Conservation (phyloP, 2,329 filamentous ascomycete species). For the Claviceps capensis region DNA sequence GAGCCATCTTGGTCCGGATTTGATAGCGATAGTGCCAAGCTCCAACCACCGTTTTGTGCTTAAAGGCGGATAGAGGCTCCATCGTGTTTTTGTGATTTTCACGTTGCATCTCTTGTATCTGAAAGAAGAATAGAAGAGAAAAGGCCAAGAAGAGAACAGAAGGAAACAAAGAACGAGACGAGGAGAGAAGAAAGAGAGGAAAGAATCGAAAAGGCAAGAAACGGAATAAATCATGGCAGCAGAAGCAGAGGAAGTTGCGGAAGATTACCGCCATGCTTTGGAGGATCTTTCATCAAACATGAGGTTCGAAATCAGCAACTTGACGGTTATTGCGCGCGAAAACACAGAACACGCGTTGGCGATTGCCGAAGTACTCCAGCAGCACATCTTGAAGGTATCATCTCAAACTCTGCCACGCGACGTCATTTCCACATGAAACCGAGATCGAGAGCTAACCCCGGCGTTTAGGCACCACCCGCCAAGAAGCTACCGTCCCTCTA, state of each 20-base stretch:
- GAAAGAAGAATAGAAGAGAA: background rate
- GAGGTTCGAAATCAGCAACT: constrained; percentile 89
- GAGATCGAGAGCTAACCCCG: constrained; percentile 22
- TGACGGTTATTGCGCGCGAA: constrained; percentile 95
- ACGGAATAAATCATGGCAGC: constrained; percentile 29
- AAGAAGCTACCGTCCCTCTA: constrained; percentile 95
- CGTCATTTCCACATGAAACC: background rate
- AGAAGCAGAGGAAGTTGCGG: constrained; percentile 70
- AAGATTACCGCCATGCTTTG: constrained; percentile 87
- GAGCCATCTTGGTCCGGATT: constrained; percentile 1
- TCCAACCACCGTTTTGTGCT: background rate
- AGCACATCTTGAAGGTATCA: constrained; percentile 82
- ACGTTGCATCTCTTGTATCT: constrained; percentile 2
- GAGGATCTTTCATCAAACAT: constrained; percentile 86
- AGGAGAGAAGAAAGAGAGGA: background rate
- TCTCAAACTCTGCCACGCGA: background rate
- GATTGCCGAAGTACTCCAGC: constrained; percentile 79
- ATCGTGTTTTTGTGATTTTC: constrained; percentile 1
- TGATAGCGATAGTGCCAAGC: constrained; percentile 3
- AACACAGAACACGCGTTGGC: constrained; percentile 91
- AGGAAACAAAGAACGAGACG: background rate
- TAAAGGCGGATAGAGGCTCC: constrained; percentile 1
- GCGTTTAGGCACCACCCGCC: constrained; percentile 60
- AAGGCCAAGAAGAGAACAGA: background rate
- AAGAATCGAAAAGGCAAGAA: constrained; percentile 4